Percentiles rank a stretch among this genome's conserved stretches.
phyloP scores from a whole-genome alignment of 495 filamentous ascomycete genomes.

The Aspergillus heteromorphus region DNA sequence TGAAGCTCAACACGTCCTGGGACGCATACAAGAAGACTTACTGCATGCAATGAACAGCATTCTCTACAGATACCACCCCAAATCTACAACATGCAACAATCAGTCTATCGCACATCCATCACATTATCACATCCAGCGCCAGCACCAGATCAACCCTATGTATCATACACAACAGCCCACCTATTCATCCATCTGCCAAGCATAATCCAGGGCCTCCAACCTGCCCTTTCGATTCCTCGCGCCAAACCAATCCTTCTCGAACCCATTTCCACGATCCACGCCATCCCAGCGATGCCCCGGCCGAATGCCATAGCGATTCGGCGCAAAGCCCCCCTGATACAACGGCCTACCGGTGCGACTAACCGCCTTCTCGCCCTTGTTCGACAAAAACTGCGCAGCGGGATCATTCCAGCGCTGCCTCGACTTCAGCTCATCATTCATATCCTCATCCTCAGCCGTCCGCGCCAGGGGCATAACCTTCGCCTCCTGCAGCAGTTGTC shows the following conservation, averaged over 20 bases:
- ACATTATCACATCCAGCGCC: slow-evolving; percentile 8
- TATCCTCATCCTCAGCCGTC: slow-evolving; percentile 68
- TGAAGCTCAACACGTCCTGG: too few species aligned
- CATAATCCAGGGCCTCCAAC: slow-evolving; percentile 75
- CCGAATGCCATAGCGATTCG: slow-evolving; percentile 91
- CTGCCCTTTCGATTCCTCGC: slow-evolving; percentile 71
- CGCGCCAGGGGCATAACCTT: slow-evolving; percentile 75
- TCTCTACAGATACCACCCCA: neutral
- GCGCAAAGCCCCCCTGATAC: slow-evolving; percentile 72
- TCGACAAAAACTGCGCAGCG: slow-evolving; percentile 71
- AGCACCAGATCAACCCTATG: slow-evolving; percentile 13
- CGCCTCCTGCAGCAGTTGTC: slow-evolving; percentile 66
- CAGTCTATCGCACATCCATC: too few species aligned
- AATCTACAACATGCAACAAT: too few species aligned
- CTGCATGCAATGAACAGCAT: too few species aligned
- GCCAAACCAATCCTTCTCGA: slow-evolving; percentile 91
- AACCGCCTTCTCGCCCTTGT: slow-evolving; percentile 33
- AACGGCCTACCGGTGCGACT: slow-evolving; percentile 62
- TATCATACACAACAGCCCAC: neutral
- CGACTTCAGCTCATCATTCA: slow-evolving; percentile 79
- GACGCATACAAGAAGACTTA: too few species aligned
- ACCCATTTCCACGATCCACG: slow-evolving; percentile 89
- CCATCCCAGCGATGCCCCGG: slow-evolving; percentile 97
- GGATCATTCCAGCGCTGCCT: slow-evolving; percentile 88
- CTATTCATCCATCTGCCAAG: slow-evolving; percentile 92